Evolutionary conservation across 2,329 filamentous ascomycete genomes (phyloP), one percentile per base, ranked within the genome.

Genomic region (Talaromyces sp.): DNA sequence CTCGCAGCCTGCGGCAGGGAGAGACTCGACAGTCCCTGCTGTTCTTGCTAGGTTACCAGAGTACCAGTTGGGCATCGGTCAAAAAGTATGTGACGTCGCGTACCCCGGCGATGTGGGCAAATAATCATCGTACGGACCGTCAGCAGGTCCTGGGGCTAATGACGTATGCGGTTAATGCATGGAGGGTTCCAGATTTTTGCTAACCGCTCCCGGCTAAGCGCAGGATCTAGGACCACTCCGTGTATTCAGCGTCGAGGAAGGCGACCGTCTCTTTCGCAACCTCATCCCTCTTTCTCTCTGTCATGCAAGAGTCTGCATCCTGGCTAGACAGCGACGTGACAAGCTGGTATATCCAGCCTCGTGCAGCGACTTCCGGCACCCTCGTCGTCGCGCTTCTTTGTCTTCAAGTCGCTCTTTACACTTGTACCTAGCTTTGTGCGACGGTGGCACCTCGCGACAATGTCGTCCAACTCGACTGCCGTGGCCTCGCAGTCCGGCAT

Each of bases 401-500:
- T 19, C 43, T 46, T 46, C 35, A 24, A 19, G 24, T 46, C n/a
- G 21, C 7, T 19, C 43, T 46, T 13, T 38, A 38, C 2, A 46
- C n/a, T 4, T 8, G n/a, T 24, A 46, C 43, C 43, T 17, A 19
- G 43, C 43, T 46, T 46, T 11, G 43, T 46, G 43, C 19, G 19
- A 46, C 43, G 19, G 43, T 24, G 11, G 21, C 43, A 19, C 21
- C 21, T 19, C 43, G 43, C 43, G 43, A 46, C 21, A 19, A 64
- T 64, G 43, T 56, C 69, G 50, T 64, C 69, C 29, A 64, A 70
- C 50, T 74, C 69, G 10, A 70, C 77, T 65, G 80, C 75, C 58
- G 57, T 49, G 32, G 69, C 80, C 54, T 78, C 82, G 7, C 87
- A 89, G 71, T 86, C 81, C 56, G 90, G 90, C 64, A 84, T 93